Evolutionary conservation across 192 early-diverging fungal genomes (phyloP).

Genomic region (Podila clonocystis): DNA sequence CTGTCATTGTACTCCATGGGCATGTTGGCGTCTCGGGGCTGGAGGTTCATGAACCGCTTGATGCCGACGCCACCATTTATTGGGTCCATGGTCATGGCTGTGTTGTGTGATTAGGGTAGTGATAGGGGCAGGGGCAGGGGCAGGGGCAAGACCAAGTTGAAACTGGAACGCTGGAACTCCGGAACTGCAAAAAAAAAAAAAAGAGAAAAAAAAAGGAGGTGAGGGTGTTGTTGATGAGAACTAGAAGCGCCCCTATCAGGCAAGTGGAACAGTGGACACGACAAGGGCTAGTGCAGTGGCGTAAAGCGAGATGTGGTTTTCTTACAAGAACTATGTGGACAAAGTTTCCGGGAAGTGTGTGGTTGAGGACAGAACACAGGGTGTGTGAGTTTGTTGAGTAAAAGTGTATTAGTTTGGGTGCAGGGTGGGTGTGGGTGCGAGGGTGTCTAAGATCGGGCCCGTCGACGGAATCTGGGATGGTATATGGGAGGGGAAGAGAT

Average conservation of each 20-base stretch:
- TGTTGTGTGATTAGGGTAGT: background rate
- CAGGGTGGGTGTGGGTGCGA: background rate
- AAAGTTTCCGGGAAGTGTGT: background rate
- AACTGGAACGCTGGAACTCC: no score
- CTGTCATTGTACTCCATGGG: slow-evolving; percentile 26
- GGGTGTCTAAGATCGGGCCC: no score
- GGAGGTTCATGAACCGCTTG: slow-evolving; percentile 15
- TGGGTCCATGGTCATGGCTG: background rate
- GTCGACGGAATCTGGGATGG: background rate
- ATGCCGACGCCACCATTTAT: background rate
- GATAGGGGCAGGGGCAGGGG: no score
- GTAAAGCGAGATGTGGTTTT: background rate
- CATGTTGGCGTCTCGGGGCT: slow-evolving; percentile 29
- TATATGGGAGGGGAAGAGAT: background rate
- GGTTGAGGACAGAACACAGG: background rate
- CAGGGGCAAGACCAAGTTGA: no score
- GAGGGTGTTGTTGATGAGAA: no score
- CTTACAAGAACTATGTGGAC: background rate
- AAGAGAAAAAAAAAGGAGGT: no score
- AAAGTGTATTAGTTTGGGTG: background rate
- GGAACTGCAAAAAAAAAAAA: no score
- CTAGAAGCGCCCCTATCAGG: no score
- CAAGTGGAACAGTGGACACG: no score
- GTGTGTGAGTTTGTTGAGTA: background rate
- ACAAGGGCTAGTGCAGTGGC: background rate